Percentiles rank a stretch among this genome's conserved stretches.
These are phyloP conservation scores for Septoria linicola DNA, from an alignment of 2,329 filamentous ascomycete species.

Conservation along the genomic window DNA sequence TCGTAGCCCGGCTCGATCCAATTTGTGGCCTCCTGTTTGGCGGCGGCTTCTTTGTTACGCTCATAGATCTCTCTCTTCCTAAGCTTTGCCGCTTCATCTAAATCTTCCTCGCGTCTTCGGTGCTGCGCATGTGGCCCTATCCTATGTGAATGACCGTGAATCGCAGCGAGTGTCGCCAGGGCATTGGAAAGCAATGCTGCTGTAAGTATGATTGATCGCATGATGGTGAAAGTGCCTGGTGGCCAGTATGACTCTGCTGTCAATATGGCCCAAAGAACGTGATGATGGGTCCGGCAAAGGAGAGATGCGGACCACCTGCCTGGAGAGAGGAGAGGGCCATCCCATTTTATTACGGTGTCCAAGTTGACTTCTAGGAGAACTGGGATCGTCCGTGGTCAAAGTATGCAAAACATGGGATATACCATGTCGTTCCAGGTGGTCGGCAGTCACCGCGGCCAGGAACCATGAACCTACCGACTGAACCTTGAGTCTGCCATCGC, in stretches of 20 bases:
- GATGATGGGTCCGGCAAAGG: background rate
- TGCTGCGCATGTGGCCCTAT: background rate
- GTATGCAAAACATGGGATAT: background rate
- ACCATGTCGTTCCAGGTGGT: background rate
- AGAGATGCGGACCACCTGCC: background rate
- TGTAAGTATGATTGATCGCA: constrained; percentile 3
- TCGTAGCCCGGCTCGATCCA: constrained; percentile 8
- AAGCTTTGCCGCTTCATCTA: background rate
- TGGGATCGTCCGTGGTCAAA: background rate
- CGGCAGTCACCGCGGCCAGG: background rate
- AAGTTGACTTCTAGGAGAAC: background rate
- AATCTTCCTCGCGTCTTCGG: constrained; percentile 6
- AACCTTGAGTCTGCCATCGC: background rate
- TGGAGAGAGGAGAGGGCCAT: background rate
- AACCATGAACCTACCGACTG: background rate
- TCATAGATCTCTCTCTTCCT: constrained; percentile 4
- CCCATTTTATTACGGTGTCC: background rate
- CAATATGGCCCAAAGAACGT: background rate
- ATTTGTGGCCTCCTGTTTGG: background rate
- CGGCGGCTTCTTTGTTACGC: constrained; percentile 7
- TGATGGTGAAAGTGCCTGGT: background rate
- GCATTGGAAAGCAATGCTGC: constrained; percentile 16
- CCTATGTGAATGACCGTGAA: background rate
- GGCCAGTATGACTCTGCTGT: constrained; percentile 6
- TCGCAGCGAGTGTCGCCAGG: background rate